A percentile compares a stretch with the other conserved stretches of the same genome.
These are phyloP conservation scores for Diplodia mutila DNA, from an alignment of 2,329 filamentous ascomycete genomes.

Conservation along the genomic window DNA sequence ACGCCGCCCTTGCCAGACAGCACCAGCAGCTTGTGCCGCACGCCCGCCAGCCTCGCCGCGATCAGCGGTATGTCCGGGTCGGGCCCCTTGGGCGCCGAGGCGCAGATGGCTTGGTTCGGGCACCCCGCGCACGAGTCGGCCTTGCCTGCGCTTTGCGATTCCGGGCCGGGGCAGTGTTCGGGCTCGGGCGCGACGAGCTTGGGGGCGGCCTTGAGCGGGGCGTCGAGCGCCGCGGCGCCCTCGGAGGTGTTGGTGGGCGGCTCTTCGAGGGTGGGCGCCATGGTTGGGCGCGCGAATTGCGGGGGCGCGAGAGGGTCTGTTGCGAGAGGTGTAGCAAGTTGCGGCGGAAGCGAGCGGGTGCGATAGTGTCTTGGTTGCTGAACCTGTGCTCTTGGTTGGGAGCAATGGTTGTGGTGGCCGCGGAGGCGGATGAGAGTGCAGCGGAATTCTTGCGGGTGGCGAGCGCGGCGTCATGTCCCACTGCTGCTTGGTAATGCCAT, in stretches of 20 bases:
- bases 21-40: constrained; percentile 91
- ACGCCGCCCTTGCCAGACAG: constrained; percentile 95
- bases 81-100: constrained; percentile 89
- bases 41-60: constrained; percentile 75
- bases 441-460: constrained; percentile 25
- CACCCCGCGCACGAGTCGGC: constrained; percentile 89
- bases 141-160: constrained; percentile 68
- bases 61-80: constrained; percentile 94
- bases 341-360: too few species aligned
- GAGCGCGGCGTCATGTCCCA: constrained; percentile 17
- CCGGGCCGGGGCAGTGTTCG: constrained; percentile 93
- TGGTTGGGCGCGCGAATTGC: constrained; percentile 42
- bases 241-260: constrained; percentile 62
- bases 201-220: constrained; percentile 77
- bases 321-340: background rate
- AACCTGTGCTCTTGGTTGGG: background rate
- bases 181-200: constrained; percentile 92
- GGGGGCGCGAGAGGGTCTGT: too few species aligned
- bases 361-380: too few species aligned
- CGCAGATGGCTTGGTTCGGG: constrained; percentile 94
- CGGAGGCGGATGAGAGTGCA: background rate
- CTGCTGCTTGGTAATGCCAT: constrained; percentile 25
- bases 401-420: constrained; percentile 14
- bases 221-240: constrained; percentile 56
- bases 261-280: constrained; percentile 83